Conservation (phyloP, 257 asterid genomes). For the Solanum pimpinellifolium region DNA sequence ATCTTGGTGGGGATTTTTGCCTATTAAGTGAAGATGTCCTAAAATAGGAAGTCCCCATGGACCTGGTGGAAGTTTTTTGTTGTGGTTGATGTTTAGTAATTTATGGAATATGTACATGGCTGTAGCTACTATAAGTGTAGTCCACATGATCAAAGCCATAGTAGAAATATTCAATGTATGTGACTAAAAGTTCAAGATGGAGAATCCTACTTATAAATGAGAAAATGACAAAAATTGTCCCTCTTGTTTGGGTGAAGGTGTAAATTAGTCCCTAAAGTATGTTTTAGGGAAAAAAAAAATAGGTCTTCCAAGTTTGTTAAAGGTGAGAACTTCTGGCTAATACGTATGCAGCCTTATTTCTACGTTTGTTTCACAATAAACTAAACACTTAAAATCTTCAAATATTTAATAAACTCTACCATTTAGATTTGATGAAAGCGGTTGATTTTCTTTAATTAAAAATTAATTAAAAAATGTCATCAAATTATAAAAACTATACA, state of each 20-base stretch:
- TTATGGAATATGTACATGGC: background rate
- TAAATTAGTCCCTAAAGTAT: background rate
- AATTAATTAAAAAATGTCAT: too few species aligned
- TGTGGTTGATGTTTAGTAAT: background rate
- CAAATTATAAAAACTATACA: too few species aligned
- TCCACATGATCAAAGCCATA: background rate
- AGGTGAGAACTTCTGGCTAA: background rate
- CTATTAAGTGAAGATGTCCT: constrained; percentile 10
- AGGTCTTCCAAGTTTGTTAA: background rate
- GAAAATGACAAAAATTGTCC: background rate
- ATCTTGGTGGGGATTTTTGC: constrained; percentile 13
- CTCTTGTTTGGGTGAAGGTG: background rate
- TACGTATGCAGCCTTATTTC: too few species aligned
- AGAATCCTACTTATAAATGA: background rate
- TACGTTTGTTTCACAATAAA: too few species aligned
- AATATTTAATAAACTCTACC: background rate
- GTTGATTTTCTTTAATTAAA: too few species aligned
- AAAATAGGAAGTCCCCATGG: constrained; percentile 5
- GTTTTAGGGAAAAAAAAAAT: too few species aligned
- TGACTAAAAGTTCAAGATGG: background rate
- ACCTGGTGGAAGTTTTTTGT: background rate
- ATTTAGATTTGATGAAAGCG: too few species aligned
- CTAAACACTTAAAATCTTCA: too few species aligned
- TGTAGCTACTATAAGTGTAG: background rate
- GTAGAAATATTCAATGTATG: background rate